Percentiles rank a stretch among this genome's conserved stretches.
Evolutionary conservation across 176 grass and related monocot species (phyloP).

Genomic region (Musa itinerans): DNA sequence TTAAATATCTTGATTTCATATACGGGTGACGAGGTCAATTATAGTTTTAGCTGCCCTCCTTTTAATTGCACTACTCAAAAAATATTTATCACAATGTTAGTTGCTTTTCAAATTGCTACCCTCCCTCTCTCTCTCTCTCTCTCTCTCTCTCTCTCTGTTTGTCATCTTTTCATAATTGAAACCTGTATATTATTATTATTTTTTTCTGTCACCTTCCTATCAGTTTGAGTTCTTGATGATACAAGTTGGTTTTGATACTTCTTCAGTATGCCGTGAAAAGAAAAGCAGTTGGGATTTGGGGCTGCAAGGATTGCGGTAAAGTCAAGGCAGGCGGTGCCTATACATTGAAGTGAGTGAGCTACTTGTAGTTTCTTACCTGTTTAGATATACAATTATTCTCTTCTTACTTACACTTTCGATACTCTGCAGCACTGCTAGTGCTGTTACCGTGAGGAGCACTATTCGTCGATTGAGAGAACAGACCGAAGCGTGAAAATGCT

Average conservation of each 20-base stretch:
- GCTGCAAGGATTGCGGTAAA: slow-evolving; percentile 18
- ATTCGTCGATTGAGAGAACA: slow-evolving; percentile 1
- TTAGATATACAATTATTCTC: neutral
- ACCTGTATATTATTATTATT: neutral
- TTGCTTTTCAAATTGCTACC: too few species aligned
- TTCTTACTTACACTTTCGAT: neutral
- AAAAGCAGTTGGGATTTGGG: slow-evolving; percentile 7
- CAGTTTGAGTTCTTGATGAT: neutral
- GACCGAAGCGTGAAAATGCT: neutral
- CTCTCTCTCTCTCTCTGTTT: too few species aligned
- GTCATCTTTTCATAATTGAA: too few species aligned
- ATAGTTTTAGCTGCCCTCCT: too few species aligned
- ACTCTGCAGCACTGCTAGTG: neutral
- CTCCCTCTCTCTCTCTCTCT: too few species aligned
- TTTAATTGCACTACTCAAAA: too few species aligned
- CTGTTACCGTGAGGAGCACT: neutral
- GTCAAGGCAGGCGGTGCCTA: slow-evolving; percentile 6
- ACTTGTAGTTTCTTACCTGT: too few species aligned
- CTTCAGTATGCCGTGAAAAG: slow-evolving; percentile 3
- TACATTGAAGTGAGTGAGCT: slow-evolving; percentile 1
- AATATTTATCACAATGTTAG: too few species aligned
- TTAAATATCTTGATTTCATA: too few species aligned
- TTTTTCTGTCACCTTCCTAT: too few species aligned
- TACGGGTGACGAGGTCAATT: too few species aligned
- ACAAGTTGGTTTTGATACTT: neutral